A percentile compares a stretch with the other conserved stretches of the same genome.
Evolutionary conservation across 2,329 filamentous ascomycete species (phyloP).

Genomic region (Thelonectria discophora): DNA sequence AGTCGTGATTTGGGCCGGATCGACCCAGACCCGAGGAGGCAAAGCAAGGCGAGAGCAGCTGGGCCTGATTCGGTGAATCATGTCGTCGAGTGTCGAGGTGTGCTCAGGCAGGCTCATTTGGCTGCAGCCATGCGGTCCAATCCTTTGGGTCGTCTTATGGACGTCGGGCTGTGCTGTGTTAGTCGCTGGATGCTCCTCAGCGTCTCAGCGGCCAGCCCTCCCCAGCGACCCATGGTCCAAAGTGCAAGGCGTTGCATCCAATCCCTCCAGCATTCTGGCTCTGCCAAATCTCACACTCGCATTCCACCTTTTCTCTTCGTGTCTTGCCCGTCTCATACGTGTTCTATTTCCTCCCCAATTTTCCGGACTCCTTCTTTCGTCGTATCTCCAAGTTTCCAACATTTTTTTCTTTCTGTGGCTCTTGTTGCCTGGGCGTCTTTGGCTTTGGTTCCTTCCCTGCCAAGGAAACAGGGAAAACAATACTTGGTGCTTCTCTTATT

Average conservation of each 20-base stretch:
- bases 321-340: constrained; percentile 3
- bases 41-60: constrained; percentile 3
- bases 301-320: constrained; percentile 19
- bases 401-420: neutral
- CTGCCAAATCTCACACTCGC: constrained; percentile 20
- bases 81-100: constrained; percentile 7
- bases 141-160: constrained; percentile 1
- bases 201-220: constrained; percentile 10
- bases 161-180: constrained; percentile 9
- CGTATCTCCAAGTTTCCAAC: neutral
- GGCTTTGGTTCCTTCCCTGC: neutral
- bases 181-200: constrained; percentile 6
- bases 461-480: neutral
- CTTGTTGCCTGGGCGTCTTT: constrained; percentile 10
- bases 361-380: neutral
- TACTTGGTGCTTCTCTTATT: too few species aligned
- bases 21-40: constrained; percentile 3
- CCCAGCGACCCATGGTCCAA: neutral
- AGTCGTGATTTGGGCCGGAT: constrained; percentile 1
- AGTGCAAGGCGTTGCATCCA: neutral
- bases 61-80: constrained; percentile 16
- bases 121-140: constrained; percentile 1
- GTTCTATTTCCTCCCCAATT: constrained; percentile 5
- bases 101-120: constrained; percentile 1
- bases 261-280: constrained; percentile 8